These are phyloP conservation scores for Rhododendron williamsianum DNA, from an alignment of 148 eudicot genomes.

Conservation along the genomic window DNA sequence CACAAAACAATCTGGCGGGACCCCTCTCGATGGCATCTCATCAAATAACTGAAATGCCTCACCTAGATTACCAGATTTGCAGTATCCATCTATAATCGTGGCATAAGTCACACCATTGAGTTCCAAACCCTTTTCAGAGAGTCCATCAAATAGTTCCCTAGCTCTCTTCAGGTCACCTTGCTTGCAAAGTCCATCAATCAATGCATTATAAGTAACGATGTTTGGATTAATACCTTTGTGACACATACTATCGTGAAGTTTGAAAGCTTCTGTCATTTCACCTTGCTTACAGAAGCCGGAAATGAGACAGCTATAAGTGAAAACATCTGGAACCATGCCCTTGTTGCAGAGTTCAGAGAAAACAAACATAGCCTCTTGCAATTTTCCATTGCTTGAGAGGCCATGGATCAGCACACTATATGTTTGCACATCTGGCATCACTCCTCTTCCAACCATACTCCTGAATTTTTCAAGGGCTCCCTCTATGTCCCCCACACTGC, in stretches of 20 bases:
- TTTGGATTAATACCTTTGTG: slow-evolving; percentile 58
- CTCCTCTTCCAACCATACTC: slow-evolving; percentile 40
- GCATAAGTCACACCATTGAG: slow-evolving; percentile 67
- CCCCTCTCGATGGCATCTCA: slow-evolving; percentile 57
- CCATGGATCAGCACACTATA: slow-evolving; percentile 61
- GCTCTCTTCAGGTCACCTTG: slow-evolving; percentile 54
- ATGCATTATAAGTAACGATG: slow-evolving; percentile 65
- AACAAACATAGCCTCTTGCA: slow-evolving; percentile 50
- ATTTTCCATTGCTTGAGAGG: slow-evolving; percentile 57
- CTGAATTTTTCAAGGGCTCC: slow-evolving; percentile 50
- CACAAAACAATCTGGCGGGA: slow-evolving; percentile 56
- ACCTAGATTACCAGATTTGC: slow-evolving; percentile 48
- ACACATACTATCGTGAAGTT: slow-evolving; percentile 52
- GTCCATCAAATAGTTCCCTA: slow-evolving; percentile 43
- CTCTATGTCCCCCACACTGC: slow-evolving; percentile 47
- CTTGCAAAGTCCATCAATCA: slow-evolving; percentile 78
- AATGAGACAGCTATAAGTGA: slow-evolving; percentile 64
- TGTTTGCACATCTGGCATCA: slow-evolving; percentile 51
- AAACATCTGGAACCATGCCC: slow-evolving; percentile 69
- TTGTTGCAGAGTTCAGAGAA: slow-evolving; percentile 39
- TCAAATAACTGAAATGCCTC: slow-evolving; percentile 58
- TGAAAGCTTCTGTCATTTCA: slow-evolving; percentile 53
- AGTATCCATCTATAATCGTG: slow-evolving; percentile 70
- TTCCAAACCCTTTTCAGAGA: slow-evolving; percentile 40
- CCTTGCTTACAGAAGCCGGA: slow-evolving; percentile 67